phyloP scores from a whole-genome alignment of 441 rosid species.

The Populus hybrid region DNA sequence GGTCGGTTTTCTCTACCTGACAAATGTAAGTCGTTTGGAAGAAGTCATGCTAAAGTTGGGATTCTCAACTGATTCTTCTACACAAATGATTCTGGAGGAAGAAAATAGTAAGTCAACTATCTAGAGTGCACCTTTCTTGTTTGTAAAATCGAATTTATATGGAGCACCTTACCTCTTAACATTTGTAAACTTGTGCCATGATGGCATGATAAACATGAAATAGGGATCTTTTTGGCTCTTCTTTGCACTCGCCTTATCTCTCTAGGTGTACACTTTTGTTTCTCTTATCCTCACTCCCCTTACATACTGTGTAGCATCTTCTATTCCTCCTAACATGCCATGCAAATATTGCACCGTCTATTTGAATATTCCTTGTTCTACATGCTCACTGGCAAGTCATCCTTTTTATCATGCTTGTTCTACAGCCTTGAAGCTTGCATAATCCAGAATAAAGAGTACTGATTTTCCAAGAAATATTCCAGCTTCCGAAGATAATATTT shows the following conservation, averaged over 20 bases:
- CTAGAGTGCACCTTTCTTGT: constrained; percentile 2
- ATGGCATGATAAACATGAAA: neutral
- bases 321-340: neutral
- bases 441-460: neutral
- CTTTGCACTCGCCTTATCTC: neutral
- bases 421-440: neutral
- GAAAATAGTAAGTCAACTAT: constrained; percentile 24
- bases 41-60: constrained; percentile 77
- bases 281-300: neutral
- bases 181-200: neutral
- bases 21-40: constrained; percentile 65
- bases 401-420: no score
- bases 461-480: neutral
- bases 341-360: neutral
- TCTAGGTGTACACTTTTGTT: neutral
- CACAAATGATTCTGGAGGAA: constrained; percentile 38
- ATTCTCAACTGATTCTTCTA: constrained; percentile 58
- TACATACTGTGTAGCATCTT: neutral
- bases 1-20: constrained; percentile 79
- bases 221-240: neutral
- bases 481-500: neutral
- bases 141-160: neutral
- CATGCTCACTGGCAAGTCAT: no score
- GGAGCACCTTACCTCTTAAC: neutral
- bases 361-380: neutral